Conservation (phyloP, 2,329 filamentous ascomycete species). For the Pseudonectria buxi region DNA sequence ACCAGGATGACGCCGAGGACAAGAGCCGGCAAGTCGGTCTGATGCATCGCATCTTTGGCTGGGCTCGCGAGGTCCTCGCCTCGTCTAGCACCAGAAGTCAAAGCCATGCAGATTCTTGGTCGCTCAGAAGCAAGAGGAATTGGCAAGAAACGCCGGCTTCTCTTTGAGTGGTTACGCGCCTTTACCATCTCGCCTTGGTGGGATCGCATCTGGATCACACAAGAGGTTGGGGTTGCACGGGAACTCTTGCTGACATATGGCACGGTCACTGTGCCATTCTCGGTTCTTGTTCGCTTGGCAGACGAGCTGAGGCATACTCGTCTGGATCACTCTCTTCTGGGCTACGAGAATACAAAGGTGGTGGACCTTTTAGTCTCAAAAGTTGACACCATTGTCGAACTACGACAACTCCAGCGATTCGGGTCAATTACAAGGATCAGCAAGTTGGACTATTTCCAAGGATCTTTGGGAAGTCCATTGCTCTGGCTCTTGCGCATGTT, state of each 20-base stretch:
- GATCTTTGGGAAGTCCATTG: slow-evolving; percentile 11
- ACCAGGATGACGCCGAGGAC: slow-evolving; percentile 16
- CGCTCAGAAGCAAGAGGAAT: neutral
- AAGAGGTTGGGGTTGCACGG: slow-evolving; percentile 12
- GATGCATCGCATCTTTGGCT: slow-evolving; percentile 17
- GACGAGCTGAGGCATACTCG: neutral
- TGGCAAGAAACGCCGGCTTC: slow-evolving; percentile 6
- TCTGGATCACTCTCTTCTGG: neutral
- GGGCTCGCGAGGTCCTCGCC: slow-evolving; percentile 11
- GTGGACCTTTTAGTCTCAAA: slow-evolving; percentile 8
- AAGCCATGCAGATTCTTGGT: slow-evolving; percentile 6
- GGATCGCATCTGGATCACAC: slow-evolving; percentile 17
- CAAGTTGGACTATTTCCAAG: slow-evolving; percentile 8
- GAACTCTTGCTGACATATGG: slow-evolving; percentile 11
- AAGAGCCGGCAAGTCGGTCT: slow-evolving; percentile 18
- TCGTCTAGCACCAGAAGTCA: neutral
- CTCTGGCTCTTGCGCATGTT: slow-evolving; percentile 14
- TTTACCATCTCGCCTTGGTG: slow-evolving; percentile 15
- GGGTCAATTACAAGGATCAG: slow-evolving; percentile 3
- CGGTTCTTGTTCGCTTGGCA: slow-evolving; percentile 1
- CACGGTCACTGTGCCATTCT: slow-evolving; percentile 9
- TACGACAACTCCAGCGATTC: slow-evolving; percentile 7
- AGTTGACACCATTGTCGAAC: slow-evolving; percentile 7
- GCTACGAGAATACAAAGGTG: slow-evolving; percentile 9
- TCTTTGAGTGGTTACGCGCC: slow-evolving; percentile 14